phyloP scores from a whole-genome alignment of 2,329 filamentous ascomycete species.

The Talaromyces sp. region DNA sequence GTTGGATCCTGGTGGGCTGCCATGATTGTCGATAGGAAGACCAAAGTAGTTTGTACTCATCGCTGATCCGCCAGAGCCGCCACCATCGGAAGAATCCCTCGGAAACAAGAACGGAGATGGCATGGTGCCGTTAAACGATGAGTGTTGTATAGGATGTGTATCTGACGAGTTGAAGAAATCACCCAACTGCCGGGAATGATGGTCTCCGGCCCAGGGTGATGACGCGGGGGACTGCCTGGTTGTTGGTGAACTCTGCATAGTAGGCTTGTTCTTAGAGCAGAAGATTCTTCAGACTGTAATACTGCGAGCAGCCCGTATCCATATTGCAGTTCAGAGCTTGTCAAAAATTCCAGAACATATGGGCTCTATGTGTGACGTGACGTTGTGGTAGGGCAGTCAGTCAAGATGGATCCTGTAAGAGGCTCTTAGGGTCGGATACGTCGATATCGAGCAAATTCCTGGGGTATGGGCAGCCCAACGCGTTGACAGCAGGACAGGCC shows the following conservation, averaged over 20 bases:
- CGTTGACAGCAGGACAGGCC: neutral
- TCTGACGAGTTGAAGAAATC: constrained; percentile 47
- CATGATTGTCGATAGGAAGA: constrained; percentile 61
- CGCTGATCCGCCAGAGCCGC: constrained; percentile 27
- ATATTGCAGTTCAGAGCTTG: constrained; percentile 6
- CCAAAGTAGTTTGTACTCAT: constrained; percentile 85
- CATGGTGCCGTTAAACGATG: constrained; percentile 55
- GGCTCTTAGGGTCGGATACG: neutral
- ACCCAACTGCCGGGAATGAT: constrained; percentile 21
- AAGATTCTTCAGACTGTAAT: neutral
- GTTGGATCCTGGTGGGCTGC: constrained; percentile 61
- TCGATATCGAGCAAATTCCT: neutral
- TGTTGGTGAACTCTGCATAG: constrained; percentile 11
- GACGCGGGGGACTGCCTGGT: constrained; percentile 11
- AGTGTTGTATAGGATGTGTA: constrained; percentile 49
- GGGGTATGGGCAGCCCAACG: neutral
- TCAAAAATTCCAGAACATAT: constrained; percentile 5
- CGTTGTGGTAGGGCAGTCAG: neutral
- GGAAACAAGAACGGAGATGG: constrained; percentile 52
- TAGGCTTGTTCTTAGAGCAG: neutral
- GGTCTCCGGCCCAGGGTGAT: constrained; percentile 6
- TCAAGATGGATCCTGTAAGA: neutral
- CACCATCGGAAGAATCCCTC: constrained; percentile 42
- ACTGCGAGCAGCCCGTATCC: constrained; percentile 5
- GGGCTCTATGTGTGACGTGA: neutral